phyloP scores from a whole-genome alignment of 345 rosid genomes.

The Streptanthus diversifolius region DNA sequence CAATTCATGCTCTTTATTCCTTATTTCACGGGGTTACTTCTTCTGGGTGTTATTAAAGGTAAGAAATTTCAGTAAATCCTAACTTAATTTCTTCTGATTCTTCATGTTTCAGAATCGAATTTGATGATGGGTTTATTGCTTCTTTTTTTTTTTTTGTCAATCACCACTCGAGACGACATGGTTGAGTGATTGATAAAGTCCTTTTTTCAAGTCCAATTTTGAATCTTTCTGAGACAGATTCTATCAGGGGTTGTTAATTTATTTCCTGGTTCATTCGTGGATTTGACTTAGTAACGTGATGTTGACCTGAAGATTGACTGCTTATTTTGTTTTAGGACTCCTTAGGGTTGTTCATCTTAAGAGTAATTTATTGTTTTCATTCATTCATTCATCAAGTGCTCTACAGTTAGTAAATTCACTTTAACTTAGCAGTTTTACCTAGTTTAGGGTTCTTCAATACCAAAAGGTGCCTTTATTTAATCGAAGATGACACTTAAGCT shows the following conservation, averaged over 20 bases:
- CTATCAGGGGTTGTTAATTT: background rate
- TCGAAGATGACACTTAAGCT: background rate
- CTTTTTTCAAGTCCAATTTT: background rate
- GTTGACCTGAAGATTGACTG: slow-evolving; percentile 2
- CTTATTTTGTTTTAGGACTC: background rate
- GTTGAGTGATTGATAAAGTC: background rate
- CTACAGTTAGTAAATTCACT: background rate
- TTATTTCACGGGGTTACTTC: slow-evolving; percentile 68
- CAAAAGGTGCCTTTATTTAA: background rate
- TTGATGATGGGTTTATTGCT: background rate
- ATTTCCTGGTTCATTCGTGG: background rate
- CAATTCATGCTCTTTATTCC: slow-evolving; percentile 72
- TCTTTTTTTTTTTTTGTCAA: background rate
- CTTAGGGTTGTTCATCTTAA: background rate
- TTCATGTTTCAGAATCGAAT: background rate
- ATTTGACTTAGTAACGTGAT: slow-evolving; percentile 10
- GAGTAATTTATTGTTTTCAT: background rate
- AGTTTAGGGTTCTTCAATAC: slow-evolving; percentile 7
- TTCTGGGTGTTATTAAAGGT: slow-evolving; percentile 82
- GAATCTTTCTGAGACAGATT: background rate
- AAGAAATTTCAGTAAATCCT: background rate
- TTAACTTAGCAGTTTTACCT: background rate
- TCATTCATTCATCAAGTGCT: slow-evolving; percentile 11
- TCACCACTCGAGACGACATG: background rate
- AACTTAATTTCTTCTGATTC: background rate